Evolutionary conservation across 2,329 filamentous ascomycete genomes (phyloP), one percentile per base, ranked within the genome.

Genomic region (Daldinia sp.): DNA sequence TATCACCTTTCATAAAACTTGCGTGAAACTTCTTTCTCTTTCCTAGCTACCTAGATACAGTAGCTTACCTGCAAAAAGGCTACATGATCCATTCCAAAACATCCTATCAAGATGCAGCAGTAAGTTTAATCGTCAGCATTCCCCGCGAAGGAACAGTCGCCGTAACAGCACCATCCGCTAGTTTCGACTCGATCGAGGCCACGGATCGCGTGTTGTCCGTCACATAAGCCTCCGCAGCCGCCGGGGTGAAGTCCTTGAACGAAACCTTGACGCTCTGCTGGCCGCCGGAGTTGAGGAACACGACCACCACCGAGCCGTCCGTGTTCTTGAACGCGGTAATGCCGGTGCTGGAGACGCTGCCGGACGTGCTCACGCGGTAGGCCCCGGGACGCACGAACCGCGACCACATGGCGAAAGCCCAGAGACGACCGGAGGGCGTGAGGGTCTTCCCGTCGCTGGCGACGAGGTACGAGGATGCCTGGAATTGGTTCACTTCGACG

Each of bases 391-490:
- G 69, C 8, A 71, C 68, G 17, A 68, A 71, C 5, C 69, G 61
- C 37, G 69, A 71, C 69, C 69, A 72, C 70, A 70, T 70, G 17
- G 69, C 69, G 17, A 72, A 65, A 4, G 70, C 70, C 70, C 70
- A 72, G 17, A 71, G 66, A 23, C 68, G 68, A 10, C 69, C 69
- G 15, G 69, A 71, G 6, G 70, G 70, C 2, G 58, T 65, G 5
- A 69, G 27, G 6, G 61, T 63, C 27, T 58, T 62, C 4, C 71
- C 70, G 56, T 73, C 71, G 37, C 63, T 67, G 1, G 71, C 71
- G n/a, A 75, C 67, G 0, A 75, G 69, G 49, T 75, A 71, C 7
- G 66, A 68, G 13, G 64, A 68, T 0, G 71, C 69, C 55, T 73
- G 71, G 23, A 68, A 70, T 55, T 76, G 70, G 45, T 71, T 68